Percentiles rank a stretch among this genome's conserved stretches.
Conservation (phyloP, 768 basidiomycete genomes). For the Tricholoma sp. region DNA sequence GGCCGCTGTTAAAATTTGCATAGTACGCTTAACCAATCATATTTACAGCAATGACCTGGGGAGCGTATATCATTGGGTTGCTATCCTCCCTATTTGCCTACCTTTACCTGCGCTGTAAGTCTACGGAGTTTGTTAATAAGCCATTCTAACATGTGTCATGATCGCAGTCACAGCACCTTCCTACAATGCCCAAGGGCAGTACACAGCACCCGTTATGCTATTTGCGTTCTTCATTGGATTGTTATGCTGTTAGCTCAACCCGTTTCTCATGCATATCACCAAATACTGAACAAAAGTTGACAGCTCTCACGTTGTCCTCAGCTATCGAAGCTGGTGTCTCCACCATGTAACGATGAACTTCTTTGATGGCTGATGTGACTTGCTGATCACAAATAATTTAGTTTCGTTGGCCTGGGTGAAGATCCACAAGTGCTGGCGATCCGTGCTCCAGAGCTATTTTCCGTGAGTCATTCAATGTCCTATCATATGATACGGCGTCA, state of each 20-base stretch:
- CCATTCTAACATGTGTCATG: neutral
- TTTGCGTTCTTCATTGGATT: slow-evolving; percentile 81
- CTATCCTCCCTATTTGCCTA: slow-evolving; percentile 72
- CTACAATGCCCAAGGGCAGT: slow-evolving; percentile 70
- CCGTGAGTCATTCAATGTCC: slow-evolving; percentile 29
- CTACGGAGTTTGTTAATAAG: neutral
- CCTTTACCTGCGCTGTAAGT: slow-evolving; percentile 67
- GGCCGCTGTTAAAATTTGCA: slow-evolving; percentile 15
- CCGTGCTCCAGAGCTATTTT: slow-evolving; percentile 68
- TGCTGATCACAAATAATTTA: slow-evolving; percentile 18
- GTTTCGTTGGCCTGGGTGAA: slow-evolving; percentile 82
- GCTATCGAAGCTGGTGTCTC: slow-evolving; percentile 85
- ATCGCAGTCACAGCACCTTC: slow-evolving; percentile 61
- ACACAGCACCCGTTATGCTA: slow-evolving; percentile 71
- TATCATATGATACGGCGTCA: too few relatives aligned
- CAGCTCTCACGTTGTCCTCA: slow-evolving; percentile 64
- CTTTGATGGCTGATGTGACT: neutral
- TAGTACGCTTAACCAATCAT: neutral
- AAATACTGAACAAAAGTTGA: slow-evolving; percentile 4
- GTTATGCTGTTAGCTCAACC: slow-evolving; percentile 51
- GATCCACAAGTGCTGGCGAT: slow-evolving; percentile 74
- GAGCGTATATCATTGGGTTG: slow-evolving; percentile 74
- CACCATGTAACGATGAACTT: slow-evolving; percentile 53
- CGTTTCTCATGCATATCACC: neutral
- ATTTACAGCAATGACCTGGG: slow-evolving; percentile 62